These are phyloP conservation scores for Phytophthora sp. DNA, from an alignment of 352 stramenopile genomes.

Conservation along the genomic window DNA sequence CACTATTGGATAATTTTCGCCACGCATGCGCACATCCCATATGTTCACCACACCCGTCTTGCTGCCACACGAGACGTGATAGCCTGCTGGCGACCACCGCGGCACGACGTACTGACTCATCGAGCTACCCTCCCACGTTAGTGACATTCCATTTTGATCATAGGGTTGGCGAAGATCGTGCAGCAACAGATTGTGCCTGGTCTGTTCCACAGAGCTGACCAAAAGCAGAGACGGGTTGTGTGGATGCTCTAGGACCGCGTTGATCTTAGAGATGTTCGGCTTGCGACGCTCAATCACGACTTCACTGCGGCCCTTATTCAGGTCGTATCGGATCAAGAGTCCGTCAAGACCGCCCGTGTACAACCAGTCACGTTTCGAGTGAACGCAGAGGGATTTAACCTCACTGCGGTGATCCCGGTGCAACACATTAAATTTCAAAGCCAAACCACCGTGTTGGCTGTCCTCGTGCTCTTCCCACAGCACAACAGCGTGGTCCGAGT, in stretches of 20 bases:
- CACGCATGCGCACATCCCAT: constrained; percentile 80
- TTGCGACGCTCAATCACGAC: constrained; percentile 77
- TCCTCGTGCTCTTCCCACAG: constrained; percentile 76
- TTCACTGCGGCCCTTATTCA: constrained; percentile 47
- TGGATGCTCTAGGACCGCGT: constrained; percentile 80
- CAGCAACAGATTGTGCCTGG: constrained; percentile 71
- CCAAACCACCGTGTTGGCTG: constrained; percentile 27
- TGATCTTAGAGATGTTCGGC: constrained; percentile 85
- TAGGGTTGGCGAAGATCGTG: constrained; percentile 75
- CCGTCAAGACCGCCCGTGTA: constrained; percentile 81
- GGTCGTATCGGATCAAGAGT: constrained; percentile 72
- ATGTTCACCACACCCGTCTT: constrained; percentile 73
- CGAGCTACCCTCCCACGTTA: constrained; percentile 64
- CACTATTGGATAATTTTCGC: constrained; percentile 57
- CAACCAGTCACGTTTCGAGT: constrained; percentile 69
- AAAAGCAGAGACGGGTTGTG: constrained; percentile 84
- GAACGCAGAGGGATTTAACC: constrained; percentile 76
- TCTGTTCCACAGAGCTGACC: constrained; percentile 73
- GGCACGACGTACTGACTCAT: constrained; percentile 90
- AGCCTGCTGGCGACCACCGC: constrained; percentile 74
- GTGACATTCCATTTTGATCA: constrained; percentile 57
- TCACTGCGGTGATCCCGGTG: constrained; percentile 82
- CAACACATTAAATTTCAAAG: constrained; percentile 73
- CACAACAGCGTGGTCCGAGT: constrained; percentile 73
- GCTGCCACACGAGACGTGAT: constrained; percentile 77